phyloP scores from a whole-genome alignment of 805 yeast species.

The Saccharomycopsis fermentans region DNA sequence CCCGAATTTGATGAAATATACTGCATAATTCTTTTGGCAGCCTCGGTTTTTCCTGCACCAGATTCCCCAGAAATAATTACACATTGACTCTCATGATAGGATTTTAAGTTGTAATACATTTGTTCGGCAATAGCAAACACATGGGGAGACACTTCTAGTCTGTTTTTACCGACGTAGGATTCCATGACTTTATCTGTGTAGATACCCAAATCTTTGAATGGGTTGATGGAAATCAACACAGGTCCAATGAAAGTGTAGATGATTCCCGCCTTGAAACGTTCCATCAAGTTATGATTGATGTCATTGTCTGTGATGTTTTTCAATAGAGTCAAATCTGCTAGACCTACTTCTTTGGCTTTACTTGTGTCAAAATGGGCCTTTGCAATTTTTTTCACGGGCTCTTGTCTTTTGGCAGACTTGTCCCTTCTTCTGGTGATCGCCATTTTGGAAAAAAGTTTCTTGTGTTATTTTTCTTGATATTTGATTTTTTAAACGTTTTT shows the following conservation, averaged over 20 bases:
- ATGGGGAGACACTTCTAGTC: constrained; percentile 96
- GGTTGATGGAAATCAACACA: constrained; percentile 91
- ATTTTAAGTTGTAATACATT: constrained; percentile 91
- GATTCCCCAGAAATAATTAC: constrained; percentile 96
- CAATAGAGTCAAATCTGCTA: constrained; percentile 82
- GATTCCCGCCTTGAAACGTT: constrained; percentile 79
- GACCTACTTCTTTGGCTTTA: constrained; percentile 97
- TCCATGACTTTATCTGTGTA: constrained; percentile 72
- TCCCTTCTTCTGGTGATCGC: constrained; percentile 67
- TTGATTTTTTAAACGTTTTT: no score
- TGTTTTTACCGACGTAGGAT: constrained; percentile 79
- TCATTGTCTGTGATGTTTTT: constrained; percentile 85
- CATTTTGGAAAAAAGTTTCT: constrained; percentile 31
- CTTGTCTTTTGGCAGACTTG: constrained; percentile 36
- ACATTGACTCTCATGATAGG: constrained; percentile 91
- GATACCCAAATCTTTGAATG: constrained; percentile 92
- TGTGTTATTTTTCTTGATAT: no score
- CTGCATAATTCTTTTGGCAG: constrained; percentile 96
- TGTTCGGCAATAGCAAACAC: constrained; percentile 96
- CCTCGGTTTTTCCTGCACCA: constrained; percentile 98
- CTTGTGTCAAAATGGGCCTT: constrained; percentile 85
- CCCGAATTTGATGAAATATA: constrained; percentile 83
- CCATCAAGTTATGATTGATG: constrained; percentile 82
- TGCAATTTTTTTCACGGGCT: constrained; percentile 54
- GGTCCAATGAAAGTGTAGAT: constrained; percentile 93